These are phyloP conservation scores for Xylariaceae sp. DNA, from an alignment of 2,329 filamentous ascomycete species.

Conservation along the genomic window DNA sequence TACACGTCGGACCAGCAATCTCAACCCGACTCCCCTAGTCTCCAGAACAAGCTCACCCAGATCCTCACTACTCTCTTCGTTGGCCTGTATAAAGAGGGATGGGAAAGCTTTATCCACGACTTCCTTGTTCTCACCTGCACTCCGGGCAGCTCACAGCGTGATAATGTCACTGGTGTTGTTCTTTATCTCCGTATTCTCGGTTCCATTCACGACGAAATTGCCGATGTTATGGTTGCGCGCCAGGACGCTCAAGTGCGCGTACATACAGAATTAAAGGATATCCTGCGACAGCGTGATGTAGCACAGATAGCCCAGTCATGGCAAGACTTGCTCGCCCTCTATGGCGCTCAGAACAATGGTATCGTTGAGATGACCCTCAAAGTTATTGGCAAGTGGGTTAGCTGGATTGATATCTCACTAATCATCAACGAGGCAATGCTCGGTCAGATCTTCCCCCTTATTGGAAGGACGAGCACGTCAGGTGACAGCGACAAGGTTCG, in stretches of 20 bases:
- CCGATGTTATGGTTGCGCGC: constrained; percentile 79
- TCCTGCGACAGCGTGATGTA: constrained; percentile 80
- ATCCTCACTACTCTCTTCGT: constrained; percentile 93
- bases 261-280: constrained; percentile 85
- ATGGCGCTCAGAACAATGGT: constrained; percentile 62
- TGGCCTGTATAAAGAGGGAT: constrained; percentile 75
- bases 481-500: constrained; percentile 71
- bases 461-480: constrained; percentile 64
- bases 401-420: constrained; percentile 95
- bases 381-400: constrained; percentile 94
- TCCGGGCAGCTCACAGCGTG: constrained; percentile 52
- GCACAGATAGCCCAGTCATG: constrained; percentile 82
- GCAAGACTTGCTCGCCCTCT: constrained; percentile 82
- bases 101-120: constrained; percentile 88
- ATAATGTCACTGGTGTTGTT: constrained; percentile 71
- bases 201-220: constrained; percentile 95
- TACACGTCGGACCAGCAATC: constrained; percentile 59
- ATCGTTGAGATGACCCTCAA: constrained; percentile 85
- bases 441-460: constrained; percentile 75
- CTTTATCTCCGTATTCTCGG: constrained; percentile 85
- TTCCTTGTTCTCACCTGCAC: constrained; percentile 69
- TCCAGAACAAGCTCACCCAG: constrained; percentile 97
- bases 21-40: constrained; percentile 62
- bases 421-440: constrained; percentile 89
- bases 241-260: constrained; percentile 74